A percentile compares a stretch with the other conserved stretches of the same genome.
These are phyloP conservation scores for Anastatica hierochuntica DNA, from an alignment of 345 rosid genomes.

Conservation along the genomic window DNA sequence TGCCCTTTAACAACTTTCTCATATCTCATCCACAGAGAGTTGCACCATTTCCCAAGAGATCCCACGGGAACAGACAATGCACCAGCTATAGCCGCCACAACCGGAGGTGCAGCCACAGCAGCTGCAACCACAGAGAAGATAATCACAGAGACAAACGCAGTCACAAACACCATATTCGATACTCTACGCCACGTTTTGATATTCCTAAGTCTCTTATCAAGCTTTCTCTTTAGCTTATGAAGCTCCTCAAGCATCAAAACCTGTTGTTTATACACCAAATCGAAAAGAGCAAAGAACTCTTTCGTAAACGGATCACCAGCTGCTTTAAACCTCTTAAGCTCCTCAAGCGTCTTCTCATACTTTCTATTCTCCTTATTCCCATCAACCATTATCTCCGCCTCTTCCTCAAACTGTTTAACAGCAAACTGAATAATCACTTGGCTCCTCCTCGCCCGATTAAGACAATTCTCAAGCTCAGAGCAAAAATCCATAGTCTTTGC, in stretches of 20 bases:
- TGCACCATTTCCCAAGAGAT: slow-evolving; percentile 73
- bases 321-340: slow-evolving; percentile 48
- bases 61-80: slow-evolving; percentile 64
- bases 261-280: slow-evolving; percentile 44
- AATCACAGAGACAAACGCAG: slow-evolving; percentile 60
- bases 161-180: slow-evolving; percentile 58
- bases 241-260: slow-evolving; percentile 41
- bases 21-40: slow-evolving; percentile 49
- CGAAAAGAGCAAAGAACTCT: slow-evolving; percentile 50
- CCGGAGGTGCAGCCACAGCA: slow-evolving; percentile 70
- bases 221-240: slow-evolving; percentile 37
- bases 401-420: slow-evolving; percentile 48
- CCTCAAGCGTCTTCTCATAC: slow-evolving; percentile 54
- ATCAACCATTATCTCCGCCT: slow-evolving; percentile 14
- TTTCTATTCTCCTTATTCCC: slow-evolving; percentile 30
- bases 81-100: slow-evolving; percentile 54
- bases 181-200: slow-evolving; percentile 68
- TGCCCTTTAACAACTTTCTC: slow-evolving; percentile 49
- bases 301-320: slow-evolving; percentile 62
- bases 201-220: slow-evolving; percentile 52
- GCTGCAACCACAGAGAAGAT: slow-evolving; percentile 87
- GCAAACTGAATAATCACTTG: slow-evolving; percentile 61
- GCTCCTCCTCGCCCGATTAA: slow-evolving; percentile 52
- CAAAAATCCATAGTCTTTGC: slow-evolving; percentile 67
- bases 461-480: slow-evolving; percentile 54